Base-by-base conservation (phyloP, 2,329 filamentous ascomycete species). In the Zalaria sp. region DNA sequence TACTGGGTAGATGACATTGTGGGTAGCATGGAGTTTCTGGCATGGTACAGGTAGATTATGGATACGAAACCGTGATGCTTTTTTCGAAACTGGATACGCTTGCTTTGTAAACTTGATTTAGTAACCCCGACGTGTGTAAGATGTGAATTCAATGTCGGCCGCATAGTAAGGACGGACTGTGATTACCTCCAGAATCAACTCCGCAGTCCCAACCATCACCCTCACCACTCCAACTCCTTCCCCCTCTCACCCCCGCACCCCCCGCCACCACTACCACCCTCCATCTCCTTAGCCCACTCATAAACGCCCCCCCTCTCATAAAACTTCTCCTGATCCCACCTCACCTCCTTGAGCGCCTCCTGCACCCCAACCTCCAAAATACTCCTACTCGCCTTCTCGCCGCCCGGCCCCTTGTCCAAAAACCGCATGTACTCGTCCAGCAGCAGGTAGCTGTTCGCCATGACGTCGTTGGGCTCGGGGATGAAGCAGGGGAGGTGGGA, bases 401-500 rank as follows among this genome's bases (percentile, higher is more conserved):
- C 51, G 11, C 47, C 52, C 18, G 18, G 18, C 2, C 18, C 18
- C 43, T 65, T 64, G 46, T 72, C 67, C 25, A 73, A 50, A 49
- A 73, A 73, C 35, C 69, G 57, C 51, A 72, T 52, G 43, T 63
- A 66, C 56, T 73, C 71, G 44, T 74, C 71, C 25, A 73, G 45
- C 29, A 75, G 59, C 10, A 75, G 57, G 51, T 73, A 73, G 40
- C 61, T 67, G 29, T 57, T 64, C 2, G 61, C 64, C 70, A 75
- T 75, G 25, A 69, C 43, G 1, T 60, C 49, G 43, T 75, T 75
- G 3, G 60, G 52, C 51, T 75, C 71, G 0, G 68, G 63, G 3
- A 72, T 63, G 37, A 69, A 67, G 32, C 58, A 63, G 9, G 50
- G 39, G 35, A 68, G 53, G 34, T 65, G 54, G 25, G 51, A 42